These are phyloP conservation scores for Ganoderma sp. DNA, from an alignment of 1,284 basidiomycete species.

Conservation along the genomic window DNA sequence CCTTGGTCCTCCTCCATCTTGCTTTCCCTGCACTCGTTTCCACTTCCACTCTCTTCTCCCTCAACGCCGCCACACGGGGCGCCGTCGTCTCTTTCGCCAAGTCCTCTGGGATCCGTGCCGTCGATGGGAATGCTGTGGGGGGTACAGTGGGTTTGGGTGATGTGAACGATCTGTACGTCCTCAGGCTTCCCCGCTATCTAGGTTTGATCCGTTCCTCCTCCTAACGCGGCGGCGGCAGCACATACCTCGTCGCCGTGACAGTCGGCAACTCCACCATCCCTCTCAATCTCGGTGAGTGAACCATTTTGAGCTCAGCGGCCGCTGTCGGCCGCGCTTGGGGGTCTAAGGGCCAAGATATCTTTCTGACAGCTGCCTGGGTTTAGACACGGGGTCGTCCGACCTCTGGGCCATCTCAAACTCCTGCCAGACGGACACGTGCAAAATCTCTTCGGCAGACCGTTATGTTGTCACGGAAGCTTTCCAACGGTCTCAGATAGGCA, in stretches of 20 bases:
- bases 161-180: conserved; percentile 38
- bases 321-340: background rate
- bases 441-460: conserved; percentile 30
- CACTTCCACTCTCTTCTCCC: conserved; percentile 13
- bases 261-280: conserved; percentile 38
- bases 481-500: conserved; percentile 35
- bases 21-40: conserved; percentile 21
- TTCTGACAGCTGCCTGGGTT: background rate
- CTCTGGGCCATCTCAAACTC: conserved; percentile 40
- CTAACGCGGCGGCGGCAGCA: conserved; percentile 20
- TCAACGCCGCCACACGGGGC: conserved; percentile 9
- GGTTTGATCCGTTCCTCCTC: conserved; percentile 1
- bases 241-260: conserved; percentile 40
- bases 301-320: background rate
- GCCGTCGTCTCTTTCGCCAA: conserved; percentile 7
- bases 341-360: background rate
- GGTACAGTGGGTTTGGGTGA: conserved; percentile 38
- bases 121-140: conserved; percentile 29
- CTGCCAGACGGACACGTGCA: conserved; percentile 36
- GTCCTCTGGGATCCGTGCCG: conserved; percentile 22
- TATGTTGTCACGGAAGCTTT: conserved; percentile 36
- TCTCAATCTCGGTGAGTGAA: conserved; percentile 39
- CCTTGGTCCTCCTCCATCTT: background rate
- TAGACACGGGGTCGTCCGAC: conserved; percentile 43
- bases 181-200: background rate